A percentile compares a stretch with the other conserved stretches of the same genome.
phyloP scores from a whole-genome alignment of 345 rosid genomes.

The Gynandropsis gynandra region DNA sequence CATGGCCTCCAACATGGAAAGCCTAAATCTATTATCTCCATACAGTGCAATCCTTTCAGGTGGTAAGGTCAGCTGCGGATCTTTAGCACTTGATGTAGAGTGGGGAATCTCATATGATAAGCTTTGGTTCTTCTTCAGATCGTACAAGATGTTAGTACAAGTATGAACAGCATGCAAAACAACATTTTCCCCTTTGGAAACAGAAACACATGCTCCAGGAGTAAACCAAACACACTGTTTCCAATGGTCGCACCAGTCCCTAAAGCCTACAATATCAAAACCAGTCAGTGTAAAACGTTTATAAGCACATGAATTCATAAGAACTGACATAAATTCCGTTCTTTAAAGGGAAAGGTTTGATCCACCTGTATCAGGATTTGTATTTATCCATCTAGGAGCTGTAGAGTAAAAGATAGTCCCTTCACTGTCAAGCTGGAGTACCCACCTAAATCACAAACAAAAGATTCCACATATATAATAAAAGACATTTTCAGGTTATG shows the following conservation, averaged over 20 bases:
- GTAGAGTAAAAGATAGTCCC: slow-evolving; percentile 83
- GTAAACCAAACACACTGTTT: slow-evolving; percentile 92
- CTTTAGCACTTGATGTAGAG: slow-evolving; percentile 24
- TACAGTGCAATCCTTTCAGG: slow-evolving; percentile 75
- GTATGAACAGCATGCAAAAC: slow-evolving; percentile 56
- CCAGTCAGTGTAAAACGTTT: slow-evolving; percentile 3
- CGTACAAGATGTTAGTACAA: slow-evolving; percentile 54
- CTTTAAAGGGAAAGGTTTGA: slow-evolving; percentile 7
- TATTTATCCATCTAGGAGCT: slow-evolving; percentile 77
- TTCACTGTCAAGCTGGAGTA: slow-evolving; percentile 79
- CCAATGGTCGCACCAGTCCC: slow-evolving; percentile 97
- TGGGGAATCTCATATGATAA: slow-evolving; percentile 22
- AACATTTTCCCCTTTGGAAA: slow-evolving; percentile 51
- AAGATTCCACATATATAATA: slow-evolving; percentile 13
- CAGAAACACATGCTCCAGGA: slow-evolving; percentile 46
- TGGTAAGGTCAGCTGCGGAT: slow-evolving; percentile 49
- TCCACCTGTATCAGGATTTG: slow-evolving; percentile 41
- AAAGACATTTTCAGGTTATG: neutral
- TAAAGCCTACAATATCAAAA: slow-evolving; percentile 32
- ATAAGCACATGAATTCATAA: neutral
- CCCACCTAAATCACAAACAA: slow-evolving; percentile 55
- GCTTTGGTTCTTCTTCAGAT: slow-evolving; percentile 35
- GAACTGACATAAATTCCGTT: slow-evolving; percentile 7
- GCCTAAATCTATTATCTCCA: slow-evolving; percentile 66
- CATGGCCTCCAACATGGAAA: slow-evolving; percentile 45